Base-by-base conservation (phyloP, 306 rosid species). In the Fragaria vesca region DNA sequence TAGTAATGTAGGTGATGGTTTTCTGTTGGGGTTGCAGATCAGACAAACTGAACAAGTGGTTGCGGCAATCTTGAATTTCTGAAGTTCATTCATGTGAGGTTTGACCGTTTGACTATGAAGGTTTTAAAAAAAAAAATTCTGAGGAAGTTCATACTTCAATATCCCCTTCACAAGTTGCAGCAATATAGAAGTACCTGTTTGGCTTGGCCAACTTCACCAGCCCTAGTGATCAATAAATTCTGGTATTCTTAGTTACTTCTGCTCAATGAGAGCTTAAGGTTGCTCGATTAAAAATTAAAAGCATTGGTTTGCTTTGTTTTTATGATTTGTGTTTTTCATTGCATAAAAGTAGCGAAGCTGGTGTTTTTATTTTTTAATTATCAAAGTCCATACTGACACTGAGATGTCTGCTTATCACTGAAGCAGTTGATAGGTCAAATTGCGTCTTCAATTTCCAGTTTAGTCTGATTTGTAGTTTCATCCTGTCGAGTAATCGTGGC, bases 171-270 rank as follows among this genome's bases (percentile, higher is more conserved):
- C 48, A 12, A 62, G n/a, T 15, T 9, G 46, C 26, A 66, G 47
- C 71, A 63, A 32, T 63, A 17, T 63, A 32, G 68, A 62, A 62
- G 32, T 63, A 63, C 69, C 69, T 63, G 69, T 32, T 63, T 63
- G 69, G 69, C 26, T 36, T 36, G 48, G 71, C 46, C 46, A 66
- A 17, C 36, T 18, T 34, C 26, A 38, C 47, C 71, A 66, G 47
- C 71, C 70, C 20, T 38, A 3, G 15, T 34, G 71, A 66, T 66
- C 47, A 66, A 66, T 66, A 66, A 66, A 36, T 8, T 36, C 24
- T 34, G 36, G 47, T 66, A 65, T 36, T 6, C 42, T 13, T 38
- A 8, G 71, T 66, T 66, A 15, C 71, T 66, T 66, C 48, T 66
- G 48, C 48, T 34, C 3, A 28, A 36, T 66, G 26, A 34, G 26